Base-by-base conservation (phyloP, 2,329 filamentous ascomycete genomes). In the Neurospora sp. region DNA sequence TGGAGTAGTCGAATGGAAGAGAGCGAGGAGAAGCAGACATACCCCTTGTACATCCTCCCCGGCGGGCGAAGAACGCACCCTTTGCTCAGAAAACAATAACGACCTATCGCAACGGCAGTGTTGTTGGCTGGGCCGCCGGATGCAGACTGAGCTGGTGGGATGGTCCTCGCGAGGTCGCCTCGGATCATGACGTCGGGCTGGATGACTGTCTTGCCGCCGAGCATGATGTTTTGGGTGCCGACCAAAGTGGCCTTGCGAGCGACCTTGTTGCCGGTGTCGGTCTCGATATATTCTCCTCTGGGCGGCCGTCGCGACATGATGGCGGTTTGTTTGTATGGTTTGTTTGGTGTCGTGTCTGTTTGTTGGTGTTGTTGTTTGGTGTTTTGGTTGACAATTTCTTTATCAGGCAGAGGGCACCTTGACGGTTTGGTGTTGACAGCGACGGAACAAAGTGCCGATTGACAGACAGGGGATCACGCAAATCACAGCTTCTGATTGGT, bases 181-280 rank as follows among this genome's bases (percentile, higher is more conserved):
- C 96, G 91, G 78, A 99, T 93, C 81, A 96, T 93, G 76, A 93
- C 95, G 78, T 97, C 94, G 72, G 93, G 91, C 85, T 97, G 93
- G 77, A 99, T 97, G 72, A 98, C 93, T 0, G 94, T 97, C 81
- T 93, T 97, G 73, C 96, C 96, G 75, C 93, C 96, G 1, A 99
- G 91, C 81, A 97, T 97, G 81, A 99, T 98, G 82, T 98, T 97
- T 76, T 97, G 93, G 28, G 95, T 97, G 76, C 96, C 96, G 77
- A 97, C 92, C 75, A 99, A 92, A 78, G 91, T 90, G 72, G 93
- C 92, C 75, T 93, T 93, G 74, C 96, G 92, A 46, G 94, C 95
- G 77, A 99, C 96, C 83, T 98, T 98, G 87, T 99, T 99, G 74
- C 96, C 96, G 2, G 94, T 97, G 82, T 98, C 95, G 69, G 96